These are phyloP conservation scores for Schoenoplectus triqueter DNA, from an alignment of 202 grass and related monocot genomes.

Conservation along the genomic window DNA sequence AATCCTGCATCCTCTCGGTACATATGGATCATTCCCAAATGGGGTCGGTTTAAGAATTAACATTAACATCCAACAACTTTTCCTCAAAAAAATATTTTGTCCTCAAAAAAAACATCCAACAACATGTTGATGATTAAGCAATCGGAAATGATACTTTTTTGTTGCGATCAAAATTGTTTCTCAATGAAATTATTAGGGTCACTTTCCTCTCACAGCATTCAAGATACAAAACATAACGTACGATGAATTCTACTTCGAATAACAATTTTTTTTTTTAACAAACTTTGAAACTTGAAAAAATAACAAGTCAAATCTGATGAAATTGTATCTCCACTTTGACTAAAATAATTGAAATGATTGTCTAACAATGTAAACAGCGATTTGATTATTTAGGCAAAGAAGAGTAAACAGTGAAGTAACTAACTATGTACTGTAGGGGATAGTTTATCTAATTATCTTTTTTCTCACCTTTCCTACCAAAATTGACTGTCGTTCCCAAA, in stretches of 20 bases:
- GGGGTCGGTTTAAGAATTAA: no score
- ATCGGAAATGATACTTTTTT: neutral
- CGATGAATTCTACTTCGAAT: neutral
- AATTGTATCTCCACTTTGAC: neutral
- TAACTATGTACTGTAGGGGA: neutral
- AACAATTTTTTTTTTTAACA: neutral
- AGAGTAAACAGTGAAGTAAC: neutral
- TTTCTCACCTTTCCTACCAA: neutral
- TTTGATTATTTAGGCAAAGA: neutral
- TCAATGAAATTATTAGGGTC: neutral
- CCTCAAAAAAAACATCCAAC: no score
- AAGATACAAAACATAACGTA: conserved; percentile 12
- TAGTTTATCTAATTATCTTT: neutral
- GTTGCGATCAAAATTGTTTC: neutral
- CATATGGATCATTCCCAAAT: no score
- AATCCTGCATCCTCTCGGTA: no score
- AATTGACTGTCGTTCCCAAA: neutral
- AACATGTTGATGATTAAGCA: no score
- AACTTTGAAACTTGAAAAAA: neutral
- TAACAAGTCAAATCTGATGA: neutral
- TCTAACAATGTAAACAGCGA: neutral
- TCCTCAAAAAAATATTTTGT: no score
- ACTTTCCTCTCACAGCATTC: neutral
- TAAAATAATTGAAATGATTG: conserved; percentile 7
- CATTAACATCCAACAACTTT: no score